phyloP scores from a whole-genome alignment of 495 filamentous ascomycete genomes.

The Penicillium desertorum region DNA sequence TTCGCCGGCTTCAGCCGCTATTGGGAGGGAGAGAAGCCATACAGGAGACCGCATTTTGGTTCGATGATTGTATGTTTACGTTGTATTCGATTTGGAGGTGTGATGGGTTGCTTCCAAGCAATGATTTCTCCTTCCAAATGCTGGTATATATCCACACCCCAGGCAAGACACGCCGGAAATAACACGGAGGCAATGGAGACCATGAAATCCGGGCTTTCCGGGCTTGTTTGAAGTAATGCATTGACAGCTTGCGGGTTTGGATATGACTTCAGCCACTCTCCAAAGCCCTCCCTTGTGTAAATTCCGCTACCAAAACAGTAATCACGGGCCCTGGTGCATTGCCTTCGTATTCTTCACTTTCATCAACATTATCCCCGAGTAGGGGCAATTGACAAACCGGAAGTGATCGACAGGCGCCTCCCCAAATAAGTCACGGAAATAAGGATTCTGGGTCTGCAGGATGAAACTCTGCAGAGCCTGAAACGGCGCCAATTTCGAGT shows the following conservation, averaged over 20 bases:
- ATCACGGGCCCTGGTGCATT: not conserved
- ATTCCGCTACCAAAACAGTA: not conserved
- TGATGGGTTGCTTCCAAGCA: not conserved
- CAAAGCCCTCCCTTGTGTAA: not conserved
- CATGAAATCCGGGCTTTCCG: not conserved
- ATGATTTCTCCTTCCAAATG: not conserved
- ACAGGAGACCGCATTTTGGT: constrained; percentile 22
- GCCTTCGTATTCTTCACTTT: not conserved
- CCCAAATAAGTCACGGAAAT: constrained; percentile 1
- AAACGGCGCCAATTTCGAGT: constrained; percentile 7
- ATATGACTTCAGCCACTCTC: not conserved
- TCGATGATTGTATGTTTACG: not conserved
- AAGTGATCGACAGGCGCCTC: not conserved
- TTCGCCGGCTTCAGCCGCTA: constrained; percentile 24
- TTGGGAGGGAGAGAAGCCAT: constrained; percentile 18
- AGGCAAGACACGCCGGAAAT: not conserved
- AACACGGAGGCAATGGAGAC: constrained; percentile 2
- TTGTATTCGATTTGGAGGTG: not conserved
- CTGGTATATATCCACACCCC: not conserved
- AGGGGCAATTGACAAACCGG: not conserved
- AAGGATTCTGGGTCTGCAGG: not conserved
- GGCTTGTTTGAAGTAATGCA: not conserved
- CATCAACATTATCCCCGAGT: not conserved
- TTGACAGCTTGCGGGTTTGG: too few species aligned
- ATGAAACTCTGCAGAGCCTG: constrained; percentile 10